Conservation (phyloP, 2,329 filamentous ascomycete genomes). For the Phyllosticta citribraziliensis region DNA sequence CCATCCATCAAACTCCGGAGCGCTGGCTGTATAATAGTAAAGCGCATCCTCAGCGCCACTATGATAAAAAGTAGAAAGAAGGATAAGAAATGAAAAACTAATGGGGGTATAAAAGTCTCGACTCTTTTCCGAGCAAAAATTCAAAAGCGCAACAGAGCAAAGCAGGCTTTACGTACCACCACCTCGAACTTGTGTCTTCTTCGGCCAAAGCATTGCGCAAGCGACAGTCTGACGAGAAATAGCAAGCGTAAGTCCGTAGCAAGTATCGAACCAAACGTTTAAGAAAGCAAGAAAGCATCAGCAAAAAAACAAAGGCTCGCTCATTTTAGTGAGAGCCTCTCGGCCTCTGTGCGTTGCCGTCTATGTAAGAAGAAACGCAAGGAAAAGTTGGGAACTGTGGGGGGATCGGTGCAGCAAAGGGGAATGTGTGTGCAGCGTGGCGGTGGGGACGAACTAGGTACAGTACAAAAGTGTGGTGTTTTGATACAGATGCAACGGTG, state of each 20-base stretch:
- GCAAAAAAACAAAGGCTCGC: neutral
- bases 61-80: neutral
- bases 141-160: neutral
- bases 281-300: neutral
- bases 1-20: neutral
- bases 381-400: neutral
- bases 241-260: neutral
- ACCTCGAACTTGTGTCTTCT: no score
- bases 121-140: neutral
- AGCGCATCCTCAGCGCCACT: neutral
- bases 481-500: neutral
- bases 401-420: neutral
- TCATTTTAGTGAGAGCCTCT: neutral
- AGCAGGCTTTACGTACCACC: neutral
- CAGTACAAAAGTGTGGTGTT: neutral
- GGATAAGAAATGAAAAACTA: neutral
- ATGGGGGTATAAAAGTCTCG: neutral
- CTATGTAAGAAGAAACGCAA: neutral
- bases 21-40: neutral
- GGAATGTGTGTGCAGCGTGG: neutral
- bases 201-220: neutral
- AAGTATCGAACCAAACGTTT: neutral
- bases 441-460: neutral
- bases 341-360: neutral
- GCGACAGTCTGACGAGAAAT: neutral